Evolutionary conservation across 202 grass and related monocot species (phyloP), one percentile per base, ranked within the genome.

Genomic region (Zizania palustris): DNA sequence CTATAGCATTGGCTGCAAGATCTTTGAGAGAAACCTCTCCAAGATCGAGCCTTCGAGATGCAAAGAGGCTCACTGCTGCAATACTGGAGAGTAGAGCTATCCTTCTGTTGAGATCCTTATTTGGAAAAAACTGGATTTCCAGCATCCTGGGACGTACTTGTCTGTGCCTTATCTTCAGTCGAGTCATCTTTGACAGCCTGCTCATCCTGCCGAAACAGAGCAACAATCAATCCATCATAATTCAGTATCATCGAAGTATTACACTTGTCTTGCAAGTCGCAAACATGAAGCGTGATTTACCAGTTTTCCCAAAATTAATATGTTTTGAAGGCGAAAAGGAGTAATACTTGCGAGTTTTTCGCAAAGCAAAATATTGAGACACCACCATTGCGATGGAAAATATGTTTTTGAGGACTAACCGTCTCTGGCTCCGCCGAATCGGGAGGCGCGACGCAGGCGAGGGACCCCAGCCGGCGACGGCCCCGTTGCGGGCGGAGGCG

Each of bases 91-190:
- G 9, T 40, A 99, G 54, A 56, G 96, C 92, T 16, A 99, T 73
- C 80, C 96, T 88, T 74, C 96, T 87, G 72, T 92, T 96, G 48
- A 96, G 69, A 82, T 92, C 83, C 76, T 81, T 96, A 67, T 93
- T 85, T 41, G 95, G 88, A 43, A 92, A 92, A 66, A 77, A 82
- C 79, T 36, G 85, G 70, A 22, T 75, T 72, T 48, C 62, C 84
- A 56, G 81, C 6, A 51, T 89, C 81, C 78, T 88, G 69, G 39
- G 80, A 20, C 38, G 66, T 16, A 61, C 65, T 80, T 90, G 82
- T 56, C 61, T 85, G 76, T 56, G 68, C 63, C 10, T 89, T 65
- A 33, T 90, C 88, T 80, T 82, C 18, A 5, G 12, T 11, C 16
- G 72, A 50, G 7, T 91, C 88, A 71, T 60, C 9, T 62, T 85